A percentile compares a stretch with the other conserved stretches of the same genome.
Conservation (phyloP, 2,329 filamentous ascomycete genomes). For the Trichophyton equinum region DNA sequence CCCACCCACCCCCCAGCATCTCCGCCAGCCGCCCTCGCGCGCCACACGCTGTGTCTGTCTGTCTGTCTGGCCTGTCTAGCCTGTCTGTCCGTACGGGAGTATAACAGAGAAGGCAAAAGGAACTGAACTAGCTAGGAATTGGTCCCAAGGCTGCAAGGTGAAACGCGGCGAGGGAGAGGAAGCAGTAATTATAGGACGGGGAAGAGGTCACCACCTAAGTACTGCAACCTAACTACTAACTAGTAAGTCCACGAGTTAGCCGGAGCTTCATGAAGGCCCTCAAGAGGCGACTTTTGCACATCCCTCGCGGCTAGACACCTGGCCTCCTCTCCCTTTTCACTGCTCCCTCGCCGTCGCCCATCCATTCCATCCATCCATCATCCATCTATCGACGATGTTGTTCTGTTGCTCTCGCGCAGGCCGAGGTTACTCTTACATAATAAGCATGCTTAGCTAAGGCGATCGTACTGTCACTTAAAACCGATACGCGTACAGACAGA, state of each 20-base stretch:
- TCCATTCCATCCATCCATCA: too few species aligned
- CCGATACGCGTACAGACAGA: background rate
- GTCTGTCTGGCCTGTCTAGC: too few species aligned
- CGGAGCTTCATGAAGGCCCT: too few species aligned
- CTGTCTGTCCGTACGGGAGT: too few species aligned
- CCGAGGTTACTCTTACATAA: background rate
- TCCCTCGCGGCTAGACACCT: background rate
- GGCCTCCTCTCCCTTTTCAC: background rate
- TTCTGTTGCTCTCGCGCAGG: too few species aligned
- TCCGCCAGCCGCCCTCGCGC: background rate
- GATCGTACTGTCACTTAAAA: background rate
- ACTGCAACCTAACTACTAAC: background rate
- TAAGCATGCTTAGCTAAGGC: background rate
- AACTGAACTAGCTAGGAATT: too few species aligned
- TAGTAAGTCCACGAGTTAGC: background rate
- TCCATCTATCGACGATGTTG: too few species aligned
- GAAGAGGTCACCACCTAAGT: background rate
- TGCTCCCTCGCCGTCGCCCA: too few species aligned
- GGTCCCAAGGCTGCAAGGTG: background rate
- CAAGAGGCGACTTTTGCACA: background rate
- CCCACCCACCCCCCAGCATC: background rate
- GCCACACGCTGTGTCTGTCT: background rate
- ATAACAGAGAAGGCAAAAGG: too few species aligned
- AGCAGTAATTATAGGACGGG: too few species aligned
- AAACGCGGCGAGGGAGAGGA: background rate